Base-by-base conservation (phyloP, 371 early-diverging fungal genomes). In the Saksenaea vasiformis region DNA sequence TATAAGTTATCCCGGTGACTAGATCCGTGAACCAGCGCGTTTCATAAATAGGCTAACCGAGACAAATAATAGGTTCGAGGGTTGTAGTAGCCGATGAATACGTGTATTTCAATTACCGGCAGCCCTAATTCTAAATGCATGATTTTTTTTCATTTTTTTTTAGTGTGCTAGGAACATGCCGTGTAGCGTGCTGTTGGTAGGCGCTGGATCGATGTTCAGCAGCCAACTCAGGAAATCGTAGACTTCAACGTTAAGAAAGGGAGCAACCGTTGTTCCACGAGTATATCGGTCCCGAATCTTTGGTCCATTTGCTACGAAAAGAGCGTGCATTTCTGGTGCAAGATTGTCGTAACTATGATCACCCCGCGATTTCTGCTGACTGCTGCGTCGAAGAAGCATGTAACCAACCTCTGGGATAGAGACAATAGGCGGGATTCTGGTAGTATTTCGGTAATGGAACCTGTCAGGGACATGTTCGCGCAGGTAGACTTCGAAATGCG, bases 301-400 rank as follows among this genome's bases (percentile, higher is more conserved):
- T 0, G 94, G 94, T 0, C 96, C 96, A 19, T 73, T 68, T 0
- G 93, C 95, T 35, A 92, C 64, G 72, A 97, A 95, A 22, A 93
- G 84, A 1, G 95, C 92, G 15, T 87, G 88, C 95, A 97, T 97
- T 8, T 91, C 88, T 2, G 76, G 73, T 26, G 83, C 72, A 51
- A 80, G 57, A 69, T 91, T 87, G 68, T 95, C 91, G 76, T 93
- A 96, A 0, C 96, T 96, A 71, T 96, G 96, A n/a, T 84, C 82
- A 1, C 95, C 96, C 24, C 69, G 24, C 15, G 41, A 60, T 35
- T 44, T 66, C 34, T 72, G 54, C 14, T 76, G 60, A 37, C 68
- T 71, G 24, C 22, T 10, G 11, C 51, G 51, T 5, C 51, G 51
- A 1, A 84, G 77, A 35, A 82, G 71, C 15, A 72, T 66, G 67